phyloP scores from a whole-genome alignment of 306 rosid genomes.

The Dryas alaskensis region DNA sequence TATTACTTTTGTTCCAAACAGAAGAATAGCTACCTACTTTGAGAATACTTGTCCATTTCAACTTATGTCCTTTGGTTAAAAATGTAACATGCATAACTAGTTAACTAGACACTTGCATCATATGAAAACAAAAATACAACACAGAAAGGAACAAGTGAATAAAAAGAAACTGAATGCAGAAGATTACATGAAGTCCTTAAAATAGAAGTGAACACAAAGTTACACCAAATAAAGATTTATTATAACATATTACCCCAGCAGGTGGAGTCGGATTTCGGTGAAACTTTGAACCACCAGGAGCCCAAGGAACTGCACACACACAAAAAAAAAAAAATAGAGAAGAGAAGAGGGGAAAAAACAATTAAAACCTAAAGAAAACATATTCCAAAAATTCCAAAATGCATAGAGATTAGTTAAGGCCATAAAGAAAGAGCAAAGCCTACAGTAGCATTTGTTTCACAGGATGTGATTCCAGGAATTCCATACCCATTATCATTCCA shows the following conservation, averaged over 20 bases:
- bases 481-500: too few species aligned
- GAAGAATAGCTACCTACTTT: neutral
- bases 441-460: neutral
- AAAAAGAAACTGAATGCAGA: neutral
- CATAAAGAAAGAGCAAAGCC: neutral
- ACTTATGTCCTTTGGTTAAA: neutral
- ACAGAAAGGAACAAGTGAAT: neutral
- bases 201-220: neutral
- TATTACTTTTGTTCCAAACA: neutral
- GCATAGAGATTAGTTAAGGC: neutral
- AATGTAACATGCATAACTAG: neutral
- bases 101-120: neutral
- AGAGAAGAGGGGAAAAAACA: neutral
- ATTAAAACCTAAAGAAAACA: neutral
- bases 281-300: constrained; percentile 96
- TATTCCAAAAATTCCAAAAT: neutral
- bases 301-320: constrained; percentile 79
- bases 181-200: constrained; percentile 2
- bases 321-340: constrained; percentile 13
- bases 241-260: constrained; percentile 63
- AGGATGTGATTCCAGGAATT: too few species aligned
- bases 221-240: neutral
- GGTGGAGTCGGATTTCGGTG: constrained; percentile 93
- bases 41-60: neutral
- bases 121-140: neutral